Base-by-base conservation (phyloP, 1,139 yeast genomes). In the Lodderomyces pseudojiufengensis region DNA sequence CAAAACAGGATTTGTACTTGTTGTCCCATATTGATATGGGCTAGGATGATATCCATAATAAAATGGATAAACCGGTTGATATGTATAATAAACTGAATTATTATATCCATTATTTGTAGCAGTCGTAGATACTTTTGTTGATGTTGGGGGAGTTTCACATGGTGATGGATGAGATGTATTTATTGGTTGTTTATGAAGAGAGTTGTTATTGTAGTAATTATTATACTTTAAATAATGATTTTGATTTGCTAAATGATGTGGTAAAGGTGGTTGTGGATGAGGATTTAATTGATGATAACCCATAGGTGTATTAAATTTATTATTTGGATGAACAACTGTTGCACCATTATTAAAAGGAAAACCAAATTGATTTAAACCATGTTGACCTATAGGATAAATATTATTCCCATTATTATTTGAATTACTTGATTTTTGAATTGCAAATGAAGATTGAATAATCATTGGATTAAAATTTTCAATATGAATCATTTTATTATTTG, bases 371-470 rank as follows among this genome's bases (percentile, higher is more conserved):
- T 18, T 18, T 5, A 7, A 5, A 5, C 5, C 5, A 7, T 18
- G 20, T 7, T 18, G 20, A 18, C 20, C 7, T 5, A 5, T 18
- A 18, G 5, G 20, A 18, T 18, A 5, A 18, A 18, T 12, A 24
- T 21, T 23, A 25, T 9, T 31, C 28, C 12, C 7, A 20, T 31
- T 20, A 21, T 12, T 29, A 28, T 29, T 37, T 5, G 28, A 12
- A 27, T 44, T 43, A 18, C 20, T 18, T 25, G 50, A 34, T 35
- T 65, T 64, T 38, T 65, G 71, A 23, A 65, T 59, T 3, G 71
- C 70, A 57, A 65, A 68, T 30, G 71, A 65, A 1, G 73, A 57
- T 44, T 63, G 68, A 29, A 68, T 61, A 27, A 54, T 38, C 16
- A 62, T 48, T 8, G 57, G 45, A 15, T 40, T 55, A 26, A 49